These are phyloP conservation scores for Coemansia sp. DNA, from an alignment of 192 early-diverging fungal species.

Conservation along the genomic window DNA sequence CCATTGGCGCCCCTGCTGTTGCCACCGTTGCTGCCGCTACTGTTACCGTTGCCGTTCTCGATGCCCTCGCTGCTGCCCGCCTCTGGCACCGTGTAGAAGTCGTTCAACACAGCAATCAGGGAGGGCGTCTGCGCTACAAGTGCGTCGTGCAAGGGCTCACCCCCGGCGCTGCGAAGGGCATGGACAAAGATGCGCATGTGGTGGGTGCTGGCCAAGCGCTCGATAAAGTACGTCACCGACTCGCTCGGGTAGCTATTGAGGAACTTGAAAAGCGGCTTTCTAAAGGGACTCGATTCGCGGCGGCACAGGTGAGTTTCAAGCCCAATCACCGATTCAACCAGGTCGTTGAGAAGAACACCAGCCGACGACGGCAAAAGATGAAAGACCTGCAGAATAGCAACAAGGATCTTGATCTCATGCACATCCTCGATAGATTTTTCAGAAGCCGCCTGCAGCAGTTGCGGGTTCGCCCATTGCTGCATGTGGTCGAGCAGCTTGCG, in stretches of 20 bases:
- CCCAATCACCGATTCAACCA: slow-evolving; percentile 82
- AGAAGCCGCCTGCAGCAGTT: slow-evolving; percentile 73
- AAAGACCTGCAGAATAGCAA: slow-evolving; percentile 91
- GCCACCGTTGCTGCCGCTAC: slow-evolving; percentile 7
- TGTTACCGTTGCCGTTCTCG: not conserved
- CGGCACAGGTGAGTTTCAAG: slow-evolving; percentile 82
- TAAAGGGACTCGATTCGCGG: slow-evolving; percentile 88
- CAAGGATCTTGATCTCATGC: slow-evolving; percentile 91
- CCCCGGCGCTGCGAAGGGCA: slow-evolving; percentile 30
- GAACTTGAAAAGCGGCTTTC: slow-evolving; percentile 84
- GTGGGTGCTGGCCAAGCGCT: slow-evolving; percentile 58
- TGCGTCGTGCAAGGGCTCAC: slow-evolving; percentile 58
- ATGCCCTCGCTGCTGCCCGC: not conserved
- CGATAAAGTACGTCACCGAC: slow-evolving; percentile 78
- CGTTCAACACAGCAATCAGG: slow-evolving; percentile 50
- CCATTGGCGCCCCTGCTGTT: not conserved
- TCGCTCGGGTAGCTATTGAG: slow-evolving; percentile 87
- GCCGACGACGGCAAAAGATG: slow-evolving; percentile 88
- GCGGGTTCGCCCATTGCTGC: slow-evolving; percentile 86
- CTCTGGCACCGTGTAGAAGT: slow-evolving; percentile 5
- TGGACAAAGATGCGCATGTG: slow-evolving; percentile 65
- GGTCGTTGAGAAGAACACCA: slow-evolving; percentile 85
- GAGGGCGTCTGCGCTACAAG: slow-evolving; percentile 56
- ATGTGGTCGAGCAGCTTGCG: slow-evolving; percentile 96
- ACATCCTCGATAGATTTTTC: slow-evolving; percentile 84